Base-by-base conservation (phyloP, 169 alveolate species). In the Eimeria tenella region DNA sequence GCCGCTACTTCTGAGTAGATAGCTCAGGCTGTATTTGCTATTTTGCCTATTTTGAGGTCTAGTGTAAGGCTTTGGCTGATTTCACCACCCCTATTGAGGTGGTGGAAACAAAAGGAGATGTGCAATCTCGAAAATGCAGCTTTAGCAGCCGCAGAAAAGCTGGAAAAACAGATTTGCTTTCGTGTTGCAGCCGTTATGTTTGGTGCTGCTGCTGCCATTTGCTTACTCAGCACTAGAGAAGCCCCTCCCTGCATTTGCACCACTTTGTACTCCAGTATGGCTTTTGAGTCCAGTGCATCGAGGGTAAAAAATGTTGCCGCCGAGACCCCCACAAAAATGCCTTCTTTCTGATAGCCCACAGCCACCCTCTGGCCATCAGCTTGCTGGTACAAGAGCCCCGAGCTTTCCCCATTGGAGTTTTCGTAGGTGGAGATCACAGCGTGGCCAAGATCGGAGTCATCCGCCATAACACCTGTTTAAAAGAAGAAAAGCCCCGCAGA, bases 381-480 rank as follows among this genome's bases (percentile, higher is more conserved):
- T 19, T 23, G 49, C 63, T 84, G 92, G 53, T 84, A 84, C 11
- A 84, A 63, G 50, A 60, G 7, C 8, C 81, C 92, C 1, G 74
- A 13, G 49, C 50, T n/a, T 9, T 50, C 73, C 11, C 73, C 89
- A 23, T 81, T 31, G 11, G 89, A 10, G 31, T 23, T 9, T 6
- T 81, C 74, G 74, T 73, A 9, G 56, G 56, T 81, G 55, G 73
- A 81, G 70, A 55, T 81, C 58, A 81, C 89, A 25, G 89, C 89
- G 0, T 68, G 89, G 74, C 89, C 89, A 56, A 56, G 70, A 7
- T 81, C 89, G 56, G 74, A 21, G 58, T 53, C 89, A 17, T 56
- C 89, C 49, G 86, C 86, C 86, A 75, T 75, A 55, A 63, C 86
- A 7, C 23, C 86, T 75, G 86, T 50, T 60, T 49, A 75, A n/a